phyloP scores from a whole-genome alignment of 805 yeast genomes.

The Schizosaccharomyces octosporus region DNA sequence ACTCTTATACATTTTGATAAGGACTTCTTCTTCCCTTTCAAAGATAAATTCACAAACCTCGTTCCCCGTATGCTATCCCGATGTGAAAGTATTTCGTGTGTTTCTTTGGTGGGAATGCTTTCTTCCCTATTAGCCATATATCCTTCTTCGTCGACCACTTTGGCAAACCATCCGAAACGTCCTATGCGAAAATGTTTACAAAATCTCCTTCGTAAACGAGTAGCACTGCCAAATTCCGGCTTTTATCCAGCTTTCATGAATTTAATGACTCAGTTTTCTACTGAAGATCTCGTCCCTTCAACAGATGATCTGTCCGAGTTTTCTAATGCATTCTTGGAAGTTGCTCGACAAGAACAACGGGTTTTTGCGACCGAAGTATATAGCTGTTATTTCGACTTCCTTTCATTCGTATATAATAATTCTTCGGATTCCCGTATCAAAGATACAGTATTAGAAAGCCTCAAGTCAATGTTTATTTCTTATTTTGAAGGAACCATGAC shows the following conservation, averaged over 20 bases:
- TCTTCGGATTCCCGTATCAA: neutral
- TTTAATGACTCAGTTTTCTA: neutral
- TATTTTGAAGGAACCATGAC: neutral
- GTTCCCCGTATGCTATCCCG: neutral
- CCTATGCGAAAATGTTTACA: neutral
- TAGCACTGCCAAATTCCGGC: neutral
- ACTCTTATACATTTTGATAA: neutral
- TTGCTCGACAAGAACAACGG: neutral
- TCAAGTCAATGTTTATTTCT: neutral
- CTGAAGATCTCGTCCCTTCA: neutral
- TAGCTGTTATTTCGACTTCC: neutral
- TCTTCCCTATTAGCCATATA: neutral
- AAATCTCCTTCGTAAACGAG: neutral
- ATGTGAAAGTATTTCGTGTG: neutral
- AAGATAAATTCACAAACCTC: neutral
- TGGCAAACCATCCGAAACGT: neutral
- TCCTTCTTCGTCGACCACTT: neutral
- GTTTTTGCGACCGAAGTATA: neutral
- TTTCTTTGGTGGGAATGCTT: neutral
- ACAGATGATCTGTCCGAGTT: neutral
- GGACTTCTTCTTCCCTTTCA: neutral
- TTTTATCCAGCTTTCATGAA: neutral
- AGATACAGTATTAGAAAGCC: neutral
- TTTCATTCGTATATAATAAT: neutral
- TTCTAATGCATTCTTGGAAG: neutral